Evolutionary conservation across 2,329 filamentous ascomycete species (phyloP).

Genomic region (Juglanconis sp.): DNA sequence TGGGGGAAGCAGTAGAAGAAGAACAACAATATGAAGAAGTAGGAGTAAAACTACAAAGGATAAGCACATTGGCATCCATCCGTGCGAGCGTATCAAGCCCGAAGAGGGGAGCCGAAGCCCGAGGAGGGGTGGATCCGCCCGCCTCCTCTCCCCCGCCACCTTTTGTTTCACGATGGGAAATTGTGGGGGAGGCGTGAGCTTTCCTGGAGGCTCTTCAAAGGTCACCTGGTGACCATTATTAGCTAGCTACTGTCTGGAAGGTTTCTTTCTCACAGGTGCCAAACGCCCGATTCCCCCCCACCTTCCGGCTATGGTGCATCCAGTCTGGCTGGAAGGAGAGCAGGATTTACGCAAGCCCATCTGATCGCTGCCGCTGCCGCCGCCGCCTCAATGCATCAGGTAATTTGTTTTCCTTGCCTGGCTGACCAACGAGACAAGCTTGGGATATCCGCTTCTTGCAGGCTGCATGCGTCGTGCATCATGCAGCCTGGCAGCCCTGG

Average conservation of each 20-base stretch:
- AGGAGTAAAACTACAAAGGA: neutral
- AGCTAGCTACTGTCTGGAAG: neutral
- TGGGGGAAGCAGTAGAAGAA: neutral
- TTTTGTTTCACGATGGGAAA: neutral
- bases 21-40: neutral
- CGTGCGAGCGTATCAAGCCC: neutral
- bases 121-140: neutral
- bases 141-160: neutral
- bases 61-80: neutral
- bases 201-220: neutral
- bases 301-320: too few relatives aligned
- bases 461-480: slow-evolving; percentile 6
- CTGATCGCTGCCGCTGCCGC: neutral
- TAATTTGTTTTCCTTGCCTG: neutral
- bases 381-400: neutral
- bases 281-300: too few relatives aligned
- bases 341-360: neutral
- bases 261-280: too few relatives aligned
- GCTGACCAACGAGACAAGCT: neutral
- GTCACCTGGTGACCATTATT: neutral
- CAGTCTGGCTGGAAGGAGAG: neutral
- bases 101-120: neutral
- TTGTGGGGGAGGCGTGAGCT: neutral
- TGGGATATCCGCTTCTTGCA: neutral
- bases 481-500: slow-evolving; percentile 12